Evolutionary conservation across 768 basidiomycete genomes (phyloP), one percentile per base, ranked within the genome.

Genomic region (Lepiota venenata): DNA sequence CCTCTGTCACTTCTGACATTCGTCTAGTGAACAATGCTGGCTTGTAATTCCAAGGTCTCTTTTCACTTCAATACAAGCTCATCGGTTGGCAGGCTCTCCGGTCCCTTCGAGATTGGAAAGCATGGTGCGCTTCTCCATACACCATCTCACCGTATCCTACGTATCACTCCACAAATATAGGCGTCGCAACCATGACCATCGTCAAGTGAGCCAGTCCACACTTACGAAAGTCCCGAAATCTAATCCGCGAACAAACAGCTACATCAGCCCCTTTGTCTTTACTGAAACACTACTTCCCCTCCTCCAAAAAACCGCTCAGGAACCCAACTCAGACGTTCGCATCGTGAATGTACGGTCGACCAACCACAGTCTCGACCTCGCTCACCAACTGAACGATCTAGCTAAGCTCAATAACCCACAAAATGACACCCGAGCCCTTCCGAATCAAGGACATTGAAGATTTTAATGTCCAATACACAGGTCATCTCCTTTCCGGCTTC

Each of bases 1-100:
- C 27, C 2, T 42, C 8, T 50, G 29, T 27, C 32, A 12, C 25
- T n/a, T n/a, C n/a, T 36, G 20, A 40, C 46, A 52, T 36, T 55
- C 11, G 36, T 32, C 20, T 47, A 82, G 82, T 83, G 35, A 82
- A 82, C 57, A 85, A 85, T 56, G 82, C 79, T 38, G 79, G 67
- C 8, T 52, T 71, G 83, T 82, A 52, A 58, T 44, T 8, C 16
- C 15, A 39, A 43, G 50, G 18, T 39, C 42, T 39, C 7, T 25
- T 25, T 25, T 2, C 5, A 25, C 5, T 2, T 25, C 25, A 25
- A 25, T 25, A 5, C 5, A 2, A 5, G 25, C 25, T 25, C 43
- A 22, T 21, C 15, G 3, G 5, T 44, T 15, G 10, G 25, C 22
- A 44, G 43, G 43, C 15, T 36, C 51, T 38, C 54, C 43, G 25